Conservation (phyloP, 306 rosid genomes). For the Citrullus mucosospermus region DNA sequence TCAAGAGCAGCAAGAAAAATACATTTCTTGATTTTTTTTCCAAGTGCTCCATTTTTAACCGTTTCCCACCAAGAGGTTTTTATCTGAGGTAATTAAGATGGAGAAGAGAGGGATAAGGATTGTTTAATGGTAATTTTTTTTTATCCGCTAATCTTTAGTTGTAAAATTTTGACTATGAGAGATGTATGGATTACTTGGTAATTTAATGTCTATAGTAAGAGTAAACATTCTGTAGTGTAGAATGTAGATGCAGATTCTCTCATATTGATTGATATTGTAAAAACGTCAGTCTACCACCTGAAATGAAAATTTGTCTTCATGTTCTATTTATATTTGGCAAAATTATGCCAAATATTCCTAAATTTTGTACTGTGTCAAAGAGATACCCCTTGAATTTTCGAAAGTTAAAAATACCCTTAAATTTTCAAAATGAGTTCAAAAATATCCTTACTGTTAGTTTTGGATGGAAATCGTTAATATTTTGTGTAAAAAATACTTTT, state of each 20-base stretch:
- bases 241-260: neutral
- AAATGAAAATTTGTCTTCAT: neutral
- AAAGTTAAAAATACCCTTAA: too few species aligned
- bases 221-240: neutral
- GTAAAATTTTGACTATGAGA: neutral
- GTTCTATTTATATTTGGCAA: neutral
- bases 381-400: too few species aligned
- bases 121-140: neutral
- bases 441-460: too few species aligned
- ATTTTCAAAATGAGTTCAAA: too few species aligned
- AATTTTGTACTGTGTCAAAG: too few species aligned
- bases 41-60: neutral
- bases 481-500: too few species aligned
- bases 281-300: neutral
- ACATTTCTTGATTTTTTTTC: conserved; percentile 4
- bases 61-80: neutral
- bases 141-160: neutral
- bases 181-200: neutral
- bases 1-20: conserved; percentile 9
- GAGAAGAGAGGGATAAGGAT: neutral
- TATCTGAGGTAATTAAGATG: neutral
- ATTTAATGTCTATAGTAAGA: neutral
- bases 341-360: too few species aligned
- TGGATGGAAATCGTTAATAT: too few species aligned
- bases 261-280: neutral